Conservation (phyloP, 805 yeast genomes). For the Yamadazyma nakazawae region DNA sequence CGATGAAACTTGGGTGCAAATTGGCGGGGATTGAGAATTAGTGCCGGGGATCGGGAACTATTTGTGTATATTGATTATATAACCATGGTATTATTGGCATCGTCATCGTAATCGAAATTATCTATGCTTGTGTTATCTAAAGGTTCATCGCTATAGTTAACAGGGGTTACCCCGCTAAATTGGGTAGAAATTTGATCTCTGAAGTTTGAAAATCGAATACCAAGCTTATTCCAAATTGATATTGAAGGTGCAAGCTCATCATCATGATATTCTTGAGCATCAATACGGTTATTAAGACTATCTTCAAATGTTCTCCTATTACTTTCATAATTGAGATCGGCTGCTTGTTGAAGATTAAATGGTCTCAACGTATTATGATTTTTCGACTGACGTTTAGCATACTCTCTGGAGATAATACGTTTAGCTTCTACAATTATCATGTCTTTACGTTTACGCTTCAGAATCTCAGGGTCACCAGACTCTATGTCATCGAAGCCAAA, state of each 20-base stretch:
- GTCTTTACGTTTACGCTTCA: conserved; percentile 27
- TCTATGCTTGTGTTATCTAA: conserved; percentile 16
- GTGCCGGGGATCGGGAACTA: not conserved
- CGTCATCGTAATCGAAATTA: conserved; percentile 31
- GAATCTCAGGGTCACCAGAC: conserved; percentile 14
- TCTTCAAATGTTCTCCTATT: conserved; percentile 27
- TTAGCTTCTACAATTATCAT: conserved; percentile 41
- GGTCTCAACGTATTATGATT: conserved; percentile 19
- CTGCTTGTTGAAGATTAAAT: conserved; percentile 24
- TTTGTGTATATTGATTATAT: conserved; percentile 16
- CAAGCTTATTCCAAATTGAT: conserved; percentile 21
- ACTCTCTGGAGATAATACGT: conserved; percentile 35
- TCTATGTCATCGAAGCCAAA: conserved; percentile 38
- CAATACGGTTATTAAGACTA: conserved; percentile 19
- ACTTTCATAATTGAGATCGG: conserved; percentile 26
- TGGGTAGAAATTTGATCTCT: conserved; percentile 5
- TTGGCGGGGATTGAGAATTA: not conserved
- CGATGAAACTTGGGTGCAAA: conserved; percentile 6
- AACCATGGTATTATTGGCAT: conserved; percentile 31
- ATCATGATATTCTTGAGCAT: conserved; percentile 16
- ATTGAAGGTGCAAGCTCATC: conserved; percentile 3
- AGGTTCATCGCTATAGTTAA: conserved; percentile 25
- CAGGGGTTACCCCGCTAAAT: not conserved
- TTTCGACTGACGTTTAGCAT: conserved; percentile 20
- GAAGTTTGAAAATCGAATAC: conserved; percentile 7